phyloP scores from a whole-genome alignment of 2,329 filamentous ascomycete genomes.

The Cytospora schulzeri region DNA sequence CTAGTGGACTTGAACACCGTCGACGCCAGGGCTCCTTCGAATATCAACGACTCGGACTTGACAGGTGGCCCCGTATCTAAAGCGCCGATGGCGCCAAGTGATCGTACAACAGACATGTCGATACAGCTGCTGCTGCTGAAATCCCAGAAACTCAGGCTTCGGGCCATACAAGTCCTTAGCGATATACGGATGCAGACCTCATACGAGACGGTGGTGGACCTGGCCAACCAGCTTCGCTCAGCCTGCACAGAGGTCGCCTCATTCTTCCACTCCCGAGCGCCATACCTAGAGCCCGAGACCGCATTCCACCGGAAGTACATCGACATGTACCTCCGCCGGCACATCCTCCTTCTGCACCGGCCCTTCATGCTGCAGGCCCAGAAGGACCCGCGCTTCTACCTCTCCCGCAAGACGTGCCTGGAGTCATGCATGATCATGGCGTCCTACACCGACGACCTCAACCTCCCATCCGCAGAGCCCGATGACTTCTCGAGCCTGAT shows the following conservation, averaged over 20 bases:
- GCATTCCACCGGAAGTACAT: slow-evolving; percentile 33
- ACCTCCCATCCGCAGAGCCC: neutral
- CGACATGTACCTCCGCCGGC: slow-evolving; percentile 33
- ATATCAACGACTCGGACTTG: slow-evolving; percentile 29
- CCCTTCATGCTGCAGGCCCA: slow-evolving; percentile 31
- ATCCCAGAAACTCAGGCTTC: slow-evolving; percentile 30
- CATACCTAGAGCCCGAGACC: neutral
- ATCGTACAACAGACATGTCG: slow-evolving; percentile 30
- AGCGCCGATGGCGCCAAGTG: neutral
- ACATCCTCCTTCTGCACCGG: slow-evolving; percentile 33
- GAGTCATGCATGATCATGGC: slow-evolving; percentile 33
- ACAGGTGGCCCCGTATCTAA: slow-evolving; percentile 16
- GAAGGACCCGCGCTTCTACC: slow-evolving; percentile 31
- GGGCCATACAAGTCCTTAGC: slow-evolving; percentile 31
- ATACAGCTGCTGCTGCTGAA: slow-evolving; percentile 31
- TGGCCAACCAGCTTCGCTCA: slow-evolving; percentile 27
- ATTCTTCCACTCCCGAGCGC: slow-evolving; percentile 26
- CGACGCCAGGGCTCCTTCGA: slow-evolving; percentile 29
- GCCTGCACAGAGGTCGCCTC: slow-evolving; percentile 32
- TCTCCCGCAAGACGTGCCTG: slow-evolving; percentile 33
- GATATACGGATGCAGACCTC: slow-evolving; percentile 17
- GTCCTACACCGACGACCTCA: slow-evolving; percentile 29
- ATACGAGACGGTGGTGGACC: slow-evolving; percentile 28
- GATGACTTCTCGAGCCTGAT: slow-evolving; percentile 14
- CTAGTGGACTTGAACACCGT: slow-evolving; percentile 28